These are phyloP conservation scores for Byssothecium circinans DNA, from an alignment of 2,329 filamentous ascomycete genomes.

Conservation along the genomic window DNA sequence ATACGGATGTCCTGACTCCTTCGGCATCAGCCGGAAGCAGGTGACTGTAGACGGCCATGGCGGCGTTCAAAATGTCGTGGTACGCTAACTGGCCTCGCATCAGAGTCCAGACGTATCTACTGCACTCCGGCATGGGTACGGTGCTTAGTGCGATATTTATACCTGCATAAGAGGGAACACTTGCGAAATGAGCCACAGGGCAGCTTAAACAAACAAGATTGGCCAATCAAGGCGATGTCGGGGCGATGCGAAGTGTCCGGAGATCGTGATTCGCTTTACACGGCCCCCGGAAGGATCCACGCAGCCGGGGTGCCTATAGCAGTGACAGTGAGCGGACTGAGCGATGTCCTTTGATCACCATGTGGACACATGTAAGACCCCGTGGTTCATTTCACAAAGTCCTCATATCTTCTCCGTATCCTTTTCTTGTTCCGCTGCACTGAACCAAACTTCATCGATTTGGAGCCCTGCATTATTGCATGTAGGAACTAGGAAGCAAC, in stretches of 20 bases:
- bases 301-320: neutral
- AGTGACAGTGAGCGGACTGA: neutral
- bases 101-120: too few species aligned
- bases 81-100: too few species aligned
- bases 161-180: neutral
- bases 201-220: constrained; percentile 11
- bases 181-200: neutral
- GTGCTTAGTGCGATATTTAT: too few species aligned
- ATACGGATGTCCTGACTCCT: neutral
- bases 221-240: constrained; percentile 16
- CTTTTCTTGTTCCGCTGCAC: neutral
- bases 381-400: neutral
- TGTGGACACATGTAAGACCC: neutral
- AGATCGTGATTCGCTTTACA: constrained; percentile 15
- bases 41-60: neutral
- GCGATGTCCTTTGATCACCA: neutral
- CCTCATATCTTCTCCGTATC: neutral
- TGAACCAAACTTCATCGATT: neutral
- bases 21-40: neutral
- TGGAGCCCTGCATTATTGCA: neutral
- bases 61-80: too few species aligned
- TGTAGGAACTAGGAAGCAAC: neutral
- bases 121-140: too few species aligned
- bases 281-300: neutral
- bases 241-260: constrained; percentile 14